Evolutionary conservation across 2,329 filamentous ascomycete species (phyloP).

Genomic region (Lasiodiplodia theobromae): DNA sequence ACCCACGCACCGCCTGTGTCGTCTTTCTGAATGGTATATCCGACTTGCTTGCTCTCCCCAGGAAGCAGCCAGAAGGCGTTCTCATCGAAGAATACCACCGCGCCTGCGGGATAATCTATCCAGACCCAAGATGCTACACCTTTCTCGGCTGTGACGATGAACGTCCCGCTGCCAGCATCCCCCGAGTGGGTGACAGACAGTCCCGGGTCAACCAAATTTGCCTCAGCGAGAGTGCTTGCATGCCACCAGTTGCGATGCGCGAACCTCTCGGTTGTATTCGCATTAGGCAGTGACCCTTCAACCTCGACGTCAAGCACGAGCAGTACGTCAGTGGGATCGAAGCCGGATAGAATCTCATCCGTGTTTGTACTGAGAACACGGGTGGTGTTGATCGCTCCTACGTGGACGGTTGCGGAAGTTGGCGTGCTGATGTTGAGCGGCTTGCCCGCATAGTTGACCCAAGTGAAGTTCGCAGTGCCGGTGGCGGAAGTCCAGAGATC

Average conservation of each 20-base stretch:
- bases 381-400: constrained; percentile 63
- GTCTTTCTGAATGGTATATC: constrained; percentile 56
- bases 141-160: constrained; percentile 56
- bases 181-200: constrained; percentile 49
- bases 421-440: constrained; percentile 50
- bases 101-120: constrained; percentile 60
- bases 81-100: constrained; percentile 59
- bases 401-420: constrained; percentile 46
- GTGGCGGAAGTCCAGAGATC: constrained; percentile 61
- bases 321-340: constrained; percentile 48
- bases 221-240: constrained; percentile 53
- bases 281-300: constrained; percentile 57
- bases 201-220: constrained; percentile 58
- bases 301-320: constrained; percentile 56
- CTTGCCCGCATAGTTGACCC: constrained; percentile 60
- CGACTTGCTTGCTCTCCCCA: constrained; percentile 54
- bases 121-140: constrained; percentile 63
- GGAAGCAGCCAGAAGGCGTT: constrained; percentile 61
- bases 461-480: constrained; percentile 58
- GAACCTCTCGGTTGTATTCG: constrained; percentile 49
- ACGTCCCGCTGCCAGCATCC: constrained; percentile 39
- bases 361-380: constrained; percentile 52
- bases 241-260: constrained; percentile 61
- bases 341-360: constrained; percentile 42
- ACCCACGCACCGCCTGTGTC: constrained; percentile 54